Base-by-base conservation (phyloP, 2,329 filamentous ascomycete genomes). In the Cercospora citrullina region DNA sequence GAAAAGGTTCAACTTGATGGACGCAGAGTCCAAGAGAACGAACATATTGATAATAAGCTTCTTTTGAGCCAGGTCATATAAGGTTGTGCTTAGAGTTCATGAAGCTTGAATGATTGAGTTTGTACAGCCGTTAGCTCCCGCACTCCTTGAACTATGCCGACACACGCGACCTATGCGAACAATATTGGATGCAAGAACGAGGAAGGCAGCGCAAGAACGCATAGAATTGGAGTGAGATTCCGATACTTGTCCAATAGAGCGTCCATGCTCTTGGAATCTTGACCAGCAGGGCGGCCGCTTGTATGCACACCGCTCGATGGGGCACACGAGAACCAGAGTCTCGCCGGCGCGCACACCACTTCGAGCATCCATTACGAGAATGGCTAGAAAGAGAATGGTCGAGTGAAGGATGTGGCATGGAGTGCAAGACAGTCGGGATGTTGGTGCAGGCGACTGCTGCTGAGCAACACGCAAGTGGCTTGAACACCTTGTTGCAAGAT, bases 101-200 rank as follows among this genome's bases (percentile, higher is more conserved):
- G 55, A 59, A 59, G 55, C 55, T 59, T 59, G 55, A 59, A 36
- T 59, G 55, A 59, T 59, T 33, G 55, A 36, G 31, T 36, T 33
- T 59, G n/a, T 36, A 59, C 55, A 59, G 55, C 55, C 55, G 55
- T 30, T 59, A 59, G 55, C 55, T 59, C 31, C 55, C 55, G 55
- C 55, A 23, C 16, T 33, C n/a, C 23, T 55, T 26, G 48, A 31
- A 59, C 28, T 23, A 21, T 21, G 55, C 55, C 21, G 16, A 7
- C 3, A 30, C 21, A 2, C 26, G 48, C 48, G 36, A 42, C 16
- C 16, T 7, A n/a, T 42, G 36, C 16, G 36, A 28, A 55, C 14
- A 28, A 14, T 28, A 28, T 55, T n/a, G 23, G 23, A 55, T 23
- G 23, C 48, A 55, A 55, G 23, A 55, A 55, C 48, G 23, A 8